These are phyloP conservation scores for Heterobasidion parviporum DNA, from an alignment of 1,284 basidiomycete genomes.

Conservation along the genomic window DNA sequence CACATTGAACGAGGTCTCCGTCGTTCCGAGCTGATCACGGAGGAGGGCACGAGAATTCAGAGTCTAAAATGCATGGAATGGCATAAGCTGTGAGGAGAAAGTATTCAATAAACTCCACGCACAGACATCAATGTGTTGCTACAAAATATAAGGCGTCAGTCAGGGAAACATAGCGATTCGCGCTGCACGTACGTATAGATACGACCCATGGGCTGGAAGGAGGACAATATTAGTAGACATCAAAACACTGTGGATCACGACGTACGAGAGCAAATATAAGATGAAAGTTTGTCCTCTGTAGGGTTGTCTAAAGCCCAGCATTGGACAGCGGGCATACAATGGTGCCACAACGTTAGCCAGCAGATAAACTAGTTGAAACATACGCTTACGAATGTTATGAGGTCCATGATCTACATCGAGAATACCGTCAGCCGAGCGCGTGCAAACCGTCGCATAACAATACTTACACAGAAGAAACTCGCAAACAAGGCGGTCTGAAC, in stretches of 20 bases:
- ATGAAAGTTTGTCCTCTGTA: conserved; percentile 10
- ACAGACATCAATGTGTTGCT: background rate
- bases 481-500: conserved; percentile 22
- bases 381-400: conserved; percentile 7
- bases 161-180: background rate
- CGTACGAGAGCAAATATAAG: conserved; percentile 7
- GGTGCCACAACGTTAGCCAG: background rate
- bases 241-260: background rate
- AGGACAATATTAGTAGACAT: background rate
- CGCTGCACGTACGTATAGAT: conserved; percentile 1
- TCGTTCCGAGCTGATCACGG: background rate
- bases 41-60: background rate
- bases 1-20: background rate
- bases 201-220: background rate
- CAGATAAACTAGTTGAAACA: background rate
- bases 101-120: background rate
- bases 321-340: background rate
- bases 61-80: background rate
- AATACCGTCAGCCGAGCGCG: background rate
- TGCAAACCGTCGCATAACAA: background rate
- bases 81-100: background rate
- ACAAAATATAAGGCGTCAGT: background rate
- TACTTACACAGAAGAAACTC: conserved; percentile 16
- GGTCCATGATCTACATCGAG: conserved; percentile 7
- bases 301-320: conserved; percentile 3